phyloP scores from a whole-genome alignment of 164 flowering plant species.

The Chimonanthus salicifolius region DNA sequence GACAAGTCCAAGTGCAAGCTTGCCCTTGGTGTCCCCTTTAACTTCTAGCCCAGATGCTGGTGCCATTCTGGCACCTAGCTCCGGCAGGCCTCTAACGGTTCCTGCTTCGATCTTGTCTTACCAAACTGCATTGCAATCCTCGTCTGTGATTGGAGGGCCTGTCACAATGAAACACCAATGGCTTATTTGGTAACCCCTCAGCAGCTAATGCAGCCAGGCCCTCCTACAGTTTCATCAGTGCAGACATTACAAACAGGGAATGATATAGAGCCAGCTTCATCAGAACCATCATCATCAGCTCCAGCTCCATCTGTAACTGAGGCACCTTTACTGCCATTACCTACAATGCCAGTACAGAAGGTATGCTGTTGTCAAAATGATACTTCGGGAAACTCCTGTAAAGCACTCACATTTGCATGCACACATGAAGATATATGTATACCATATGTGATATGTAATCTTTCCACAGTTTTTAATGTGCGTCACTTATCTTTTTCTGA shows the following conservation, averaged over 20 bases:
- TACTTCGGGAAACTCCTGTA: background rate
- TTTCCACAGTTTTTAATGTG: no score
- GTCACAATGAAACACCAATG: slow-evolving; percentile 33
- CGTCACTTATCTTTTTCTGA: no score
- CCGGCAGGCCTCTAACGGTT: slow-evolving; percentile 39
- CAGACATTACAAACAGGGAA: slow-evolving; percentile 38
- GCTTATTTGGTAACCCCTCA: slow-evolving; percentile 66
- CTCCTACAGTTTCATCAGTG: slow-evolving; percentile 29
- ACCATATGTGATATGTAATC: no score
- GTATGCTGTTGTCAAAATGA: slow-evolving; percentile 19
- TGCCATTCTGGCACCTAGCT: slow-evolving; percentile 29
- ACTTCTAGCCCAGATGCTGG: slow-evolving; percentile 29
- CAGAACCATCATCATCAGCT: slow-evolving; percentile 22
- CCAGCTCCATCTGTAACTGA: slow-evolving; percentile 35
- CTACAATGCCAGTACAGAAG: slow-evolving; percentile 43
- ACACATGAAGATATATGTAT: no score
- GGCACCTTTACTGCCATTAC: slow-evolving; percentile 68
- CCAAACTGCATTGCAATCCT: slow-evolving; percentile 34
- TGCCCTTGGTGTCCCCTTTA: slow-evolving; percentile 35
- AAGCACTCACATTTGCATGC: no score
- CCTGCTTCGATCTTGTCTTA: slow-evolving; percentile 31
- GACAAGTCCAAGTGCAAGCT: slow-evolving; percentile 25
- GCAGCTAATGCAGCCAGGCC: slow-evolving; percentile 54
- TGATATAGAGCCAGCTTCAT: slow-evolving; percentile 57
- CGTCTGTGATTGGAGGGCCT: slow-evolving; percentile 28